These are phyloP conservation scores for Monilinia fructicola DNA, from an alignment of 2,329 filamentous ascomycete genomes.

Conservation along the genomic window DNA sequence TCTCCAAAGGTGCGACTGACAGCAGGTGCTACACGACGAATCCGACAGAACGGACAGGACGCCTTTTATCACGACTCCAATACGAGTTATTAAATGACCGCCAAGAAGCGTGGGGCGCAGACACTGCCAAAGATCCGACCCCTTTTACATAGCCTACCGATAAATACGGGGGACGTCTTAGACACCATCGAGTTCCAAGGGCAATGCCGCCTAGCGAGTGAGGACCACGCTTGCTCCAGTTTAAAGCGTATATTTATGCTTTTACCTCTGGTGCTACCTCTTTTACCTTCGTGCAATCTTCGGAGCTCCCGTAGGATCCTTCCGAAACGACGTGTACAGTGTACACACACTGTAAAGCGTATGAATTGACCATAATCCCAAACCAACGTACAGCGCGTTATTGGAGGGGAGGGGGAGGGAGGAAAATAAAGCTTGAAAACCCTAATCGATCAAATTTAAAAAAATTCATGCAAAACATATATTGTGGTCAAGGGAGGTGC, in stretches of 20 bases:
- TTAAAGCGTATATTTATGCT: not conserved
- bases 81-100: not conserved
- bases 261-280: not conserved
- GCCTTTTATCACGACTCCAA: not conserved
- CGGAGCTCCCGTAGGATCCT: not conserved
- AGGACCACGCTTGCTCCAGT: too few species aligned
- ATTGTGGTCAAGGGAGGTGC: too few species aligned
- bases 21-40: not conserved
- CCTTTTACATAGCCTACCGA: slow-evolving; percentile 3
- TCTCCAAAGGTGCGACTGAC: not conserved
- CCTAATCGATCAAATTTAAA: too few species aligned
- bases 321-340: not conserved
- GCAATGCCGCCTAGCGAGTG: too few species aligned
- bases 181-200: too few species aligned
- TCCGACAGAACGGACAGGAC: not conserved
- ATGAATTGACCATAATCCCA: too few species aligned
- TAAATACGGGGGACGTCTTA: not conserved
- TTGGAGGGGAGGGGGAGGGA: too few species aligned
- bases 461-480: too few species aligned
- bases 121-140: not conserved
- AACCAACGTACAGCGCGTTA: too few species aligned
- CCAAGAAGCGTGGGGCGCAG: not conserved
- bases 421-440: too few species aligned
- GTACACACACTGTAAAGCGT: too few species aligned
- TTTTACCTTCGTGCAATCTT: too few species aligned